Evolutionary conservation across 345 rosid species (phyloP).

Genomic region (Pistacia vera): DNA sequence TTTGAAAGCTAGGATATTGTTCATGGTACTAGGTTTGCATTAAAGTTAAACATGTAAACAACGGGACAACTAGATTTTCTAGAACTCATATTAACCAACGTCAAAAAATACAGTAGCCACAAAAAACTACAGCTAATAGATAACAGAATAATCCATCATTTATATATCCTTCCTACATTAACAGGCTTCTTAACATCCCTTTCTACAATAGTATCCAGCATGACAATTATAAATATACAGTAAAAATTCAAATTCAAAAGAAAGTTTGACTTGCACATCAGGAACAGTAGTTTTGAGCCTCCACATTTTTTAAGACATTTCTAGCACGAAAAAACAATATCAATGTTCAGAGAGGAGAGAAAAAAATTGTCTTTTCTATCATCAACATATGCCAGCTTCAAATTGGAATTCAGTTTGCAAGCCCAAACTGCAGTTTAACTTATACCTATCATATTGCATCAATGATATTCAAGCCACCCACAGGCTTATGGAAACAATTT

Average conservation of each 20-base stretch:
- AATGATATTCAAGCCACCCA: not conserved
- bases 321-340: not conserved
- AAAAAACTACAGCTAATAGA: not conserved
- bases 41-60: not conserved
- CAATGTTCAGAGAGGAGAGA: not conserved
- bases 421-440: conserved; percentile 16
- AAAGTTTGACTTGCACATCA: not conserved
- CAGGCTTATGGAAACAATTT: not conserved
- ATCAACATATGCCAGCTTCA: not conserved
- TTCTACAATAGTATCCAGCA: not conserved
- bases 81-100: not conserved
- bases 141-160: not conserved
- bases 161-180: not conserved
- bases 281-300: not conserved
- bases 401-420: not conserved
- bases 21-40: not conserved
- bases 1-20: not conserved
- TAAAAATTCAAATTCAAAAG: not conserved
- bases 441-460: conserved; percentile 4
- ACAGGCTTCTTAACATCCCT: conserved; percentile 1
- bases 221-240: not conserved
- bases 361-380: not conserved
- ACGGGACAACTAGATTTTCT: not conserved
- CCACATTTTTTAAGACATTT: conserved; percentile 2
- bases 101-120: not conserved